Conservation (phyloP, 2,329 filamentous ascomycete species). For the Hypoxylon rubiginosum region DNA sequence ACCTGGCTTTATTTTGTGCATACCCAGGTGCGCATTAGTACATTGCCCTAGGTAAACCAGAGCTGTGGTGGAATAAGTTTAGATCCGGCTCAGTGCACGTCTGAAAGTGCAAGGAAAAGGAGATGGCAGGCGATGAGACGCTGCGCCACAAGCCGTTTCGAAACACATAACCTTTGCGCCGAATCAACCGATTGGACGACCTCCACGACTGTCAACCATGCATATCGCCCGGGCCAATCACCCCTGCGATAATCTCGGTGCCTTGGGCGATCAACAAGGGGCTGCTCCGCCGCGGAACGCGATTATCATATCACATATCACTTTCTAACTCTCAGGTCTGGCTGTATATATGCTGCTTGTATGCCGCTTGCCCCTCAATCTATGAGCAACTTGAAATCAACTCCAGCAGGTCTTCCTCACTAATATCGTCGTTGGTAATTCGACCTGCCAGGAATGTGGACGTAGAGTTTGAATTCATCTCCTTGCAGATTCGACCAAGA, state of each 20-base stretch:
- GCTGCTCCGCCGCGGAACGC: slow-evolving; percentile 10
- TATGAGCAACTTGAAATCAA: not conserved
- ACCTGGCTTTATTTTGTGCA: not conserved
- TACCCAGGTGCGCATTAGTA: not conserved
- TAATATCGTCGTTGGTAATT: not conserved
- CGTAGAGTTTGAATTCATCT: not conserved
- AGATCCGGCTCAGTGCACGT: no score
- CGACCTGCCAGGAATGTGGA: not conserved
- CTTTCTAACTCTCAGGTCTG: not conserved
- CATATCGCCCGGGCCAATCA: slow-evolving; percentile 29
- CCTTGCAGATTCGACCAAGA: not conserved
- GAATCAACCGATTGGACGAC: slow-evolving; percentile 23
- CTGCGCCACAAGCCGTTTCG: slow-evolving; percentile 30
- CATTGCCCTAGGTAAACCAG: no score
- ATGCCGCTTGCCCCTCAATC: not conserved
- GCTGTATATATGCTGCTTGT: slow-evolving; percentile 13
- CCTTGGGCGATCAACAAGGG: slow-evolving; percentile 34
- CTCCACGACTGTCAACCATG: not conserved
- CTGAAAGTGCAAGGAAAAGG: not conserved
- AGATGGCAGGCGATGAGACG: slow-evolving; percentile 9
- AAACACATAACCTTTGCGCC: not conserved
- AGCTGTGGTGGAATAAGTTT: no score
- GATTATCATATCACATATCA: slow-evolving; percentile 6
- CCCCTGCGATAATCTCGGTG: slow-evolving; percentile 37
- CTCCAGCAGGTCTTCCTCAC: not conserved